These are phyloP conservation scores for Salix viminalis DNA, from an alignment of 345 rosid species.

Conservation along the genomic window DNA sequence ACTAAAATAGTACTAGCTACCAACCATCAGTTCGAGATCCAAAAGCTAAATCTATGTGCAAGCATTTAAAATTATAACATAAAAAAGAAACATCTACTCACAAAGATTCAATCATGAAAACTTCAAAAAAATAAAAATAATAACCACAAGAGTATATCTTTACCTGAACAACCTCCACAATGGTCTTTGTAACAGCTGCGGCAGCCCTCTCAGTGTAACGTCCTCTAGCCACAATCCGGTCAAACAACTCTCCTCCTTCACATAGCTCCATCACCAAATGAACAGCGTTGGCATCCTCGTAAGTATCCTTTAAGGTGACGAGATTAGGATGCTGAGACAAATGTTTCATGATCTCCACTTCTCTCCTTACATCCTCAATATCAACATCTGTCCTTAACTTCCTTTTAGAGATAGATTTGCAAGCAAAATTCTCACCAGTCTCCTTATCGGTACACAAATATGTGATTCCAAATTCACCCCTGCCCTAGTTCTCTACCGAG, in stretches of 20 bases:
- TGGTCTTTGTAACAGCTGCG: slow-evolving; percentile 32
- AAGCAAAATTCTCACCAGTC: slow-evolving; percentile 22
- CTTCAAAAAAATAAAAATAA: background rate
- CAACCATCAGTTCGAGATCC: background rate
- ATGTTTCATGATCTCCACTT: slow-evolving; percentile 34
- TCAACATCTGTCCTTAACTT: slow-evolving; percentile 32
- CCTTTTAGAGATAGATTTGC: slow-evolving; percentile 31
- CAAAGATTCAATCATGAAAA: background rate
- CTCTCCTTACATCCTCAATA: slow-evolving; percentile 34
- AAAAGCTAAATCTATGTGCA: background rate
- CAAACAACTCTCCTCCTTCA: slow-evolving; percentile 34
- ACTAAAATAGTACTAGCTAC: background rate
- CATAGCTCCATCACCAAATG: slow-evolving; percentile 39
- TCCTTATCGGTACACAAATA: slow-evolving; percentile 30
- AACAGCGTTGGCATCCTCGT: slow-evolving; percentile 30
- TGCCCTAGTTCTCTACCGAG: slow-evolving; percentile 35
- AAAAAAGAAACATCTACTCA: too few relatives aligned
- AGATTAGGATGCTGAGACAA: slow-evolving; percentile 31
- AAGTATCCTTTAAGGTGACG: slow-evolving; percentile 27
- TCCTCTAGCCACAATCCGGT: slow-evolving; percentile 34
- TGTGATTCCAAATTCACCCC: slow-evolving; percentile 38
- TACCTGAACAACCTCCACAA: slow-evolving; percentile 40
- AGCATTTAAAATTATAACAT: background rate
- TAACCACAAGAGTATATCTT: background rate
- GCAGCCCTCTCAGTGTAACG: slow-evolving; percentile 40